Percentiles rank a stretch among this genome's conserved stretches.
phyloP scores from a whole-genome alignment of 345 rosid species.

The Erysimum cheiranthoides region DNA sequence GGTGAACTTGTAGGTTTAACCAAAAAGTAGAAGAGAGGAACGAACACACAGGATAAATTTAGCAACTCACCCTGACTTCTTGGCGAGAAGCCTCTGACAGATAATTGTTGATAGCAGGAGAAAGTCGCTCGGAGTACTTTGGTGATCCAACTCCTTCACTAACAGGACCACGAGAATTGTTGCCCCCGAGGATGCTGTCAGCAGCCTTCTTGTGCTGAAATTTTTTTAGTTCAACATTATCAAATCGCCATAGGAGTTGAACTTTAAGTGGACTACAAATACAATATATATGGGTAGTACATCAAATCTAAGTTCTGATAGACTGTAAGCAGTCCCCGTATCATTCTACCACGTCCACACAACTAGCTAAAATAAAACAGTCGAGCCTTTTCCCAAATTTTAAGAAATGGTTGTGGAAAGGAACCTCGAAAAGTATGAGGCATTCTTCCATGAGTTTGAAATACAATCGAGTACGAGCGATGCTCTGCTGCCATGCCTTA shows the following conservation, averaged over 20 bases:
- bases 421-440: constrained; percentile 93
- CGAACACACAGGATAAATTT: constrained; percentile 28
- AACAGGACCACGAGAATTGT: constrained; percentile 87
- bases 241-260: constrained; percentile 11
- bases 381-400: constrained; percentile 17
- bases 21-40: constrained; percentile 20
- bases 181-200: constrained; percentile 86
- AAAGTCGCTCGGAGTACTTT: constrained; percentile 95
- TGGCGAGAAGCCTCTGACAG: constrained; percentile 98
- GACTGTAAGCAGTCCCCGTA: constrained; percentile 6
- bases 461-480: constrained; percentile 94
- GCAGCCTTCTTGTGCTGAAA: constrained; percentile 90
- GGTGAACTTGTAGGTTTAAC: constrained; percentile 24
- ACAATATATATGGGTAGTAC: constrained; percentile 1
- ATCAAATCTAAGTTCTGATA: constrained; percentile 14
- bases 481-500: constrained; percentile 99
- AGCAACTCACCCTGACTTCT: constrained; percentile 80
- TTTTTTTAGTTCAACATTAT: constrained; percentile 19
- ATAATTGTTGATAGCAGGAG: constrained; percentile 93
- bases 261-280: not conserved
- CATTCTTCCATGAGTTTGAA: constrained; percentile 99
- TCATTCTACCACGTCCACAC: constrained; percentile 27
- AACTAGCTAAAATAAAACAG: constrained; percentile 11
- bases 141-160: constrained; percentile 90
- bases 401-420: constrained; percentile 33